phyloP scores from a whole-genome alignment of 306 rosid species.

The Betula pendula region DNA sequence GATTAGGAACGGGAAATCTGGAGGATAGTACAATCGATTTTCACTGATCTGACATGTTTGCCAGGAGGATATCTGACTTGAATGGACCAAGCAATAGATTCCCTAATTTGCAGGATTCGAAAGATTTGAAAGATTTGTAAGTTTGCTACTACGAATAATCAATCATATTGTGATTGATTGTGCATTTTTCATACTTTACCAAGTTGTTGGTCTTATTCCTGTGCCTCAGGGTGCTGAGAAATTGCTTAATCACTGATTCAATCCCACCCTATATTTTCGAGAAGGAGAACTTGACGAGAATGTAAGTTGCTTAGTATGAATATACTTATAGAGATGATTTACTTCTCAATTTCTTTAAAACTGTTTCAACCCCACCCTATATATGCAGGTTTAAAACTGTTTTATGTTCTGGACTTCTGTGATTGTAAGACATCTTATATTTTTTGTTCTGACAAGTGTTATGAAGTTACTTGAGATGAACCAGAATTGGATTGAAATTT shows the following conservation, averaged over 20 bases:
- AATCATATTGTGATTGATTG: background rate
- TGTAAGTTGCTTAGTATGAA: constrained; percentile 46
- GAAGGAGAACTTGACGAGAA: background rate
- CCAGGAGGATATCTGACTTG: constrained; percentile 85
- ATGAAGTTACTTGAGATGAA: background rate
- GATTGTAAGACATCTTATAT: background rate
- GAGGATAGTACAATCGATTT: constrained; percentile 10
- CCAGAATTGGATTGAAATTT: background rate
- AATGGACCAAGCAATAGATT: constrained; percentile 48
- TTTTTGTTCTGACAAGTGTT: background rate
- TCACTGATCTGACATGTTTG: constrained; percentile 26
- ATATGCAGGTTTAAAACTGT: background rate
- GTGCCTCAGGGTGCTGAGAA: constrained; percentile 59
- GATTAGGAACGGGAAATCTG: background rate
- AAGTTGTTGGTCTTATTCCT: constrained; percentile 29
- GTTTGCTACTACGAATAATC: constrained; percentile 27
- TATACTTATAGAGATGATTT: no score
- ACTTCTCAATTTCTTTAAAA: background rate
- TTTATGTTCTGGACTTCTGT: background rate
- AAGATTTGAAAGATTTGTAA: constrained; percentile 41
- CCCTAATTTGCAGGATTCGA: constrained; percentile 54
- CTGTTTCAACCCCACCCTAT: no score
- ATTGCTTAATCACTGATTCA: constrained; percentile 52
- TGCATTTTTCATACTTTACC: background rate
- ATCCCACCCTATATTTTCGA: constrained; percentile 44